These are phyloP conservation scores for Goniomonas avonlea DNA, from an alignment of 78 protist genomes.

Conservation along the genomic window DNA sequence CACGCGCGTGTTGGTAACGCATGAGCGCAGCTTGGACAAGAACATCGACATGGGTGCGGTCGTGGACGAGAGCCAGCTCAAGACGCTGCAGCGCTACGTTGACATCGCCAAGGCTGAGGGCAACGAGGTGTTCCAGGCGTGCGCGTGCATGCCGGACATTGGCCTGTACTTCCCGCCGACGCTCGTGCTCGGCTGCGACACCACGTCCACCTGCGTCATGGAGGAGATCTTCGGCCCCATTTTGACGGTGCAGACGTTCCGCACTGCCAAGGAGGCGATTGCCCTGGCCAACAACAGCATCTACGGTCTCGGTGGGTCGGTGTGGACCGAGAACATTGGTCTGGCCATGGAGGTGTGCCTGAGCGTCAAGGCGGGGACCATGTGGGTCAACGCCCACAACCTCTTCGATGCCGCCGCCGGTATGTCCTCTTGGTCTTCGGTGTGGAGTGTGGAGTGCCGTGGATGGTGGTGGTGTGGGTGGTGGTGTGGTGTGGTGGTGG, in stretches of 20 bases:
- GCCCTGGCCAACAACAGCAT: slow-evolving; percentile 49
- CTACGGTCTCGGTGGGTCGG: slow-evolving; percentile 67
- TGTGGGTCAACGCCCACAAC: slow-evolving; percentile 54
- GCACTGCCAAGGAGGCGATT: slow-evolving; percentile 35
- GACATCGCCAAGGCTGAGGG: neutral
- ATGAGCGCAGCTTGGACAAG: slow-evolving; percentile 35
- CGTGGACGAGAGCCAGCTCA: neutral
- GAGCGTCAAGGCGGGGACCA: slow-evolving; percentile 42
- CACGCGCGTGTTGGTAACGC: no score
- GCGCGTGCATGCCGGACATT: neutral
- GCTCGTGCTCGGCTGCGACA: neutral
- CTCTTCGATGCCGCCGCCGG: slow-evolving; percentile 36
- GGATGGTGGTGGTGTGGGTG: no score
- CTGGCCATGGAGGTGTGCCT: slow-evolving; percentile 9
- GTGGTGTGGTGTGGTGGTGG: no score
- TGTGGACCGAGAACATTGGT: slow-evolving; percentile 52
- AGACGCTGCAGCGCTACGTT: slow-evolving; percentile 1
- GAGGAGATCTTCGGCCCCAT: slow-evolving; percentile 47
- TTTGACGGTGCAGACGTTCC: slow-evolving; percentile 24
- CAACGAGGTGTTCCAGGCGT: neutral
- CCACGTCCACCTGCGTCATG: neutral
- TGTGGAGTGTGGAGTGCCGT: no score
- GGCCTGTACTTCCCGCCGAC: neutral
- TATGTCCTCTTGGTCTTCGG: no score
- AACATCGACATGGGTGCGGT: slow-evolving; percentile 32